Evolutionary conservation across 2,329 filamentous ascomycete genomes (phyloP), one percentile per base, ranked within the genome.

Genomic region (Coccinonectria pachysandricola): DNA sequence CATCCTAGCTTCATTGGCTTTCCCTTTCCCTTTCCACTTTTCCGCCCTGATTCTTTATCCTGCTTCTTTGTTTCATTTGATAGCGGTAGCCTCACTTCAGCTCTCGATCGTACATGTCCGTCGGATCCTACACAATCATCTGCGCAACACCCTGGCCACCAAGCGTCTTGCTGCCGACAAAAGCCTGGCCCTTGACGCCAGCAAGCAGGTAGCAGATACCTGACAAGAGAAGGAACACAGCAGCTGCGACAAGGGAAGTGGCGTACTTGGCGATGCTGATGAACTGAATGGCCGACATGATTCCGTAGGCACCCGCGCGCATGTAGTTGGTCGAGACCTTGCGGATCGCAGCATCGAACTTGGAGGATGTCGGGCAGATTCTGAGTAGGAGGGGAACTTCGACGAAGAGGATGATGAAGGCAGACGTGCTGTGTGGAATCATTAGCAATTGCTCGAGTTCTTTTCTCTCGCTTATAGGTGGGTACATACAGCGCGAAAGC

Each of bases 291-390:
- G 79, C 50, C 44, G 75, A 81, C 81, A 96, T 88, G 52, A 73
- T 60, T 31, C 62, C 59, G 60, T 98, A 98, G 52, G 93, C 79
- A 31, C 65, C 80, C 12, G 88, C 88, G 59, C 91, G 86, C 78
- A 91, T 92, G 65, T 87, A 96, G 66, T 95, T 96, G 33, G 87
- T 93, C 38, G 85, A 85, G 65, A 98, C 83, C 49, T 74, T 79
- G 58, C 88, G 86, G 57, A 98, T 88, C 53, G 86, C 79, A 41
- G 62, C 65, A 56, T 98, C 91, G 62, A 98, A 98, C 40, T 72
- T 76, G 39, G 78, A 59, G 9, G 88, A 96, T 5, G 91, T 98
- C 32, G 91, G 91, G 65, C 91, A 98, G 63, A 98, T 95, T 59
- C 91, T 83, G 36, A 98, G 78, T 31, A 98, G 81, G 33, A 96